Conservation (phyloP, 148 eudicot species). For the Rhododendron ovatum region DNA sequence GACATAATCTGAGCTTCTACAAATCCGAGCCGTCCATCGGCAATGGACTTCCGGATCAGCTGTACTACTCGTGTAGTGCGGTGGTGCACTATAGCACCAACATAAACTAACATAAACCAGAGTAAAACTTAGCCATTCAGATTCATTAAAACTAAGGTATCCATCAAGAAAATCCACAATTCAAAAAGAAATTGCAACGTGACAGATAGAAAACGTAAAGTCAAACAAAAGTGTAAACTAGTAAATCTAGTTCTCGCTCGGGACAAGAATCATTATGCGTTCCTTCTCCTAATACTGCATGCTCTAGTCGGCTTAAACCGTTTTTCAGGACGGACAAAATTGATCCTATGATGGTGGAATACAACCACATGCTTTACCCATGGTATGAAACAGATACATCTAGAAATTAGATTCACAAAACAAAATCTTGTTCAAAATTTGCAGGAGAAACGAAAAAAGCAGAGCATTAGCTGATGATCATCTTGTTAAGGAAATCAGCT, state of each 20-base stretch:
- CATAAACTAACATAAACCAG: background rate
- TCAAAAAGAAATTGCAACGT: background rate
- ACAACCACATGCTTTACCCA: background rate
- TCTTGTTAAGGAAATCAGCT: conserved; percentile 61
- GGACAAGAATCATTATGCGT: background rate
- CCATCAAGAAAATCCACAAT: background rate
- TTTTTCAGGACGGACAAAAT: background rate
- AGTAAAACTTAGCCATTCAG: background rate
- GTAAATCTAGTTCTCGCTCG: background rate
- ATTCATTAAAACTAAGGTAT: background rate
- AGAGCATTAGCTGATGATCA: conserved; percentile 62
- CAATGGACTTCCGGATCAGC: too few species aligned
- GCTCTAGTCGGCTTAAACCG: background rate
- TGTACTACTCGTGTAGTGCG: too few species aligned
- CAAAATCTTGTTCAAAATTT: background rate
- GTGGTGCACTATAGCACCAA: background rate
- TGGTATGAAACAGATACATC: background rate
- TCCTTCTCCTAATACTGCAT: background rate
- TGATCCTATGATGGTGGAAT: background rate
- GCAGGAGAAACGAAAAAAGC: background rate
- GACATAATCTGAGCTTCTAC: background rate
- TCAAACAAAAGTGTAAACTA: background rate
- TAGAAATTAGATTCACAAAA: background rate
- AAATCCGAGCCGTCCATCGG: too few species aligned
- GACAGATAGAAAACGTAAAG: background rate